phyloP scores from a whole-genome alignment of 148 eudicot genomes.

The Nepenthes gracilis region DNA sequence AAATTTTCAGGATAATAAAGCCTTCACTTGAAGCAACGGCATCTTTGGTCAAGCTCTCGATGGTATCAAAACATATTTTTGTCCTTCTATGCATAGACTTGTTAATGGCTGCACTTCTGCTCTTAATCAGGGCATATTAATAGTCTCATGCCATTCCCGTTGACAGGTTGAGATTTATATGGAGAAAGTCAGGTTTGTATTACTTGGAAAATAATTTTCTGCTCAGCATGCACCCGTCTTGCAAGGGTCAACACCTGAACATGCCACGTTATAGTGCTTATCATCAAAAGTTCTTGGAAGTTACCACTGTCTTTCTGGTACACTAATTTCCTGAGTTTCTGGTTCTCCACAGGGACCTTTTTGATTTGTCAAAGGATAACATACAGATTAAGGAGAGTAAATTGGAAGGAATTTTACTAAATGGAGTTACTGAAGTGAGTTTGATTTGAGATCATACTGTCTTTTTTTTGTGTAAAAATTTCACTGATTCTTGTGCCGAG shows the following conservation, averaged over 20 bases:
- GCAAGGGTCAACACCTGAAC: too few relatives aligned
- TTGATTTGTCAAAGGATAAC: slow-evolving; percentile 85
- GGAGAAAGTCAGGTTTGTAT: slow-evolving; percentile 92
- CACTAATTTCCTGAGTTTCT: not conserved
- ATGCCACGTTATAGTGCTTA: too few relatives aligned
- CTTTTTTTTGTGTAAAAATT: not conserved
- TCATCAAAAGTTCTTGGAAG: too few relatives aligned
- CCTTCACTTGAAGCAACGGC: slow-evolving; percentile 26
- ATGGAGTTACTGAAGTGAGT: slow-evolving; percentile 74
- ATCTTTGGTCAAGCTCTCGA: slow-evolving; percentile 58
- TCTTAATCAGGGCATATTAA: slow-evolving; percentile 1
- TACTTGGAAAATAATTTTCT: slow-evolving; percentile 13
- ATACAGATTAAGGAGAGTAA: slow-evolving; percentile 77
- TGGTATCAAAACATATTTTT: slow-evolving; percentile 31
- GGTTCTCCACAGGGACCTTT: slow-evolving; percentile 61
- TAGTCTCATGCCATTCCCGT: not conserved
- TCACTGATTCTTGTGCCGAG: not conserved
- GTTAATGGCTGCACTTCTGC: not conserved
- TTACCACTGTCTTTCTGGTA: too few relatives aligned
- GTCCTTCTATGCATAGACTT: not conserved
- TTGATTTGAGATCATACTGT: not conserved
- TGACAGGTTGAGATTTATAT: slow-evolving; percentile 87
- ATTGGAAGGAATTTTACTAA: slow-evolving; percentile 53
- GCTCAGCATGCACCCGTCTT: not conserved
- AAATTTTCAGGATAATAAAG: slow-evolving; percentile 37